Evolutionary conservation across 345 rosid species (phyloP), one percentile per base, ranked within the genome.

Genomic region (Linum usitatissimum): DNA sequence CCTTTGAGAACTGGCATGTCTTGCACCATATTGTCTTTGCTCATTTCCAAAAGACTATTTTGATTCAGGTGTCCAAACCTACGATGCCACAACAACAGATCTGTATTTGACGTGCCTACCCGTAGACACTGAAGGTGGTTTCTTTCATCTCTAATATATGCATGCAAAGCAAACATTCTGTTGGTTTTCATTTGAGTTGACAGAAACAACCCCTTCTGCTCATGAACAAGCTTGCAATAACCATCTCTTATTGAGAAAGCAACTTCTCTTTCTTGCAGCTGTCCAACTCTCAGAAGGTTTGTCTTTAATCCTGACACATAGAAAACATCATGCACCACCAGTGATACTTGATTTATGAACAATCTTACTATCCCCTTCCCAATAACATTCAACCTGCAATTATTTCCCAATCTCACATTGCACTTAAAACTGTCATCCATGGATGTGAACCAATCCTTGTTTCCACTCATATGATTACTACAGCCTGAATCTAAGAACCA

Each of bases 401-500:
- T 23, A 23, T 7, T 54, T 9, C 8, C 18, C 23, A 54, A 54
- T 3, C 23, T 20, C 57, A 54, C 20, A 17, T 9, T n/a, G 9
- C 18, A 54, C 8, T 7, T 15, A 4, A 8, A 54, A 7, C 57
- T 17, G 2, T 2, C 2, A 23, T 68, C 66, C 18, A 68, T 0
- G 2, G n/a, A 3, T 0, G 34, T 19, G 1, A 68, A 61, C 55
- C 18, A n/a, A 1, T 8, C 19, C 3, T 31, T 6, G 14, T 60
- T 15, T 0, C 59, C 54, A 13, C 3, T 18, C 56, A 68, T 68
- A 7, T 68, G 71, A 2, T 61, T 68, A 0, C 18, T 51, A 3
- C 31, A 68, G 1, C 71, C 17, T 1, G 20, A 61, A 18, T 68
- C 61, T 0, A 61, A 0, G 2, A 68, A 68, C 66, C 65, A 68